Conservation (phyloP, 2,329 filamentous ascomycete species). For the Colletotrichum falcatum region DNA sequence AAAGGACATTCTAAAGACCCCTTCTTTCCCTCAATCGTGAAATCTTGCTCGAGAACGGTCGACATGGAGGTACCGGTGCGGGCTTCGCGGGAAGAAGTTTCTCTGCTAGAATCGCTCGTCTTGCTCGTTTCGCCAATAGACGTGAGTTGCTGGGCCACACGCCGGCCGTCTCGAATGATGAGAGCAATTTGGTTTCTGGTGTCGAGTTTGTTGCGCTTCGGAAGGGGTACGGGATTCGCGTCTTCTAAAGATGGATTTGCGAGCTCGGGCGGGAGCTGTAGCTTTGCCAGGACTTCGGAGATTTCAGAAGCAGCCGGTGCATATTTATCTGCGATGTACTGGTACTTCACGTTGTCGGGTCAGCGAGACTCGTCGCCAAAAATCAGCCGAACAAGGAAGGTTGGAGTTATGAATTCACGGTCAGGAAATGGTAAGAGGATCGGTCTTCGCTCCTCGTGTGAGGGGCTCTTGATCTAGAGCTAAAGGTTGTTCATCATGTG, state of each 20-base stretch:
- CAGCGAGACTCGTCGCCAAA: constrained; percentile 37
- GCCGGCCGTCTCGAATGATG: constrained; percentile 73
- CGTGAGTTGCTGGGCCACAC: constrained; percentile 65
- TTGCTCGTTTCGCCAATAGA: constrained; percentile 63
- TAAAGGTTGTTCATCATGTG: constrained; percentile 69
- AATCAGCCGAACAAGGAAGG: constrained; percentile 28
- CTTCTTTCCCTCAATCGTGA: constrained; percentile 86
- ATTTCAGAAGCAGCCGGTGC: constrained; percentile 74
- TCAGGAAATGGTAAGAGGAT: constrained; percentile 63
- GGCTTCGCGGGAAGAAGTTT: constrained; percentile 58
- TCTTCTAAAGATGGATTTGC: constrained; percentile 61
- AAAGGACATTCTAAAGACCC: constrained; percentile 87
- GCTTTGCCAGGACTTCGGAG: constrained; percentile 73
- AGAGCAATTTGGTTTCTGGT: constrained; percentile 70
- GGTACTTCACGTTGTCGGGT: constrained; percentile 61
- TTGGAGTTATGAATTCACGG: constrained; percentile 43
- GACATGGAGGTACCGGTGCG: constrained; percentile 68
- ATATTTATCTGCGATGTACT: constrained; percentile 76
- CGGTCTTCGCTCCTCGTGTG: constrained; percentile 68
- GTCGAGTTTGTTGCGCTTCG: constrained; percentile 59
- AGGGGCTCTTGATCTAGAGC: constrained; percentile 87
- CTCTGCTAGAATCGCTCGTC: constrained; percentile 62
- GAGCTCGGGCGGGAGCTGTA: constrained; percentile 71
- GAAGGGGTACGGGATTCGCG: constrained; percentile 65
- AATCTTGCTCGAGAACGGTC: constrained; percentile 85